Conservation (phyloP, 1,139 yeast species). For the Protomyces pachydermus region DNA sequence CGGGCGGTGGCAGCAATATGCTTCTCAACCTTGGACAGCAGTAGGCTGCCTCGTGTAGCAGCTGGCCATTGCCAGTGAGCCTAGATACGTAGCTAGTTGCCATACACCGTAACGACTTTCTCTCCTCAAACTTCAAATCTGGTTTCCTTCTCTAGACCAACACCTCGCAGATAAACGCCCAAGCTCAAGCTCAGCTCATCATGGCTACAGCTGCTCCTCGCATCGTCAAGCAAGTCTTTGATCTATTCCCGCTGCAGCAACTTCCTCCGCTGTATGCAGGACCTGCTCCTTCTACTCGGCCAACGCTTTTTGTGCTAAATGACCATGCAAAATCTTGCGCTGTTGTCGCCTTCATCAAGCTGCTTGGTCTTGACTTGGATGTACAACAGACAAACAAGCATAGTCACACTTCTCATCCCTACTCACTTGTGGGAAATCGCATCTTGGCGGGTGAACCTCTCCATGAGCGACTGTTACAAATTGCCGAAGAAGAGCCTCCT, state of each 20-base stretch:
- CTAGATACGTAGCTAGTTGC: too few relatives aligned
- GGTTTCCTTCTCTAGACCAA: too few relatives aligned
- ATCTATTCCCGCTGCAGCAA: slow-evolving; percentile 5
- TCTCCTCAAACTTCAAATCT: too few relatives aligned
- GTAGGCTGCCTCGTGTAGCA: neutral
- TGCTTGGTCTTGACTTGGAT: neutral
- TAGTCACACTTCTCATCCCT: neutral
- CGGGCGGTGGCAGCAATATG: slow-evolving; percentile 39
- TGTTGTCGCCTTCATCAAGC: neutral
- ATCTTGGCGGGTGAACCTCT: neutral
- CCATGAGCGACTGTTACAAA: neutral
- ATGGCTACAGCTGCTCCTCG: slow-evolving; percentile 3
- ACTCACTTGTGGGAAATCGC: neutral
- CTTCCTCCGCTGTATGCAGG: slow-evolving; percentile 5
- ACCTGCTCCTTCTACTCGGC: neutral
- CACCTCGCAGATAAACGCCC: too few relatives aligned
- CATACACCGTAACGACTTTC: too few relatives aligned
- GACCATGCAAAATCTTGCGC: neutral
- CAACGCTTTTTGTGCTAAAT: neutral
- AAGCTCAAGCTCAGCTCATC: neutral
- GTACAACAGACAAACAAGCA: neutral
- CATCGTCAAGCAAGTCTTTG: slow-evolving; percentile 13
- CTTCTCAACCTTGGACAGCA: slow-evolving; percentile 19
- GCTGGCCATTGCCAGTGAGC: too few relatives aligned
- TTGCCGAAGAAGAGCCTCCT: neutral